Base-by-base conservation (phyloP, 345 rosid genomes). In the Bretschneidera sinensis region DNA sequence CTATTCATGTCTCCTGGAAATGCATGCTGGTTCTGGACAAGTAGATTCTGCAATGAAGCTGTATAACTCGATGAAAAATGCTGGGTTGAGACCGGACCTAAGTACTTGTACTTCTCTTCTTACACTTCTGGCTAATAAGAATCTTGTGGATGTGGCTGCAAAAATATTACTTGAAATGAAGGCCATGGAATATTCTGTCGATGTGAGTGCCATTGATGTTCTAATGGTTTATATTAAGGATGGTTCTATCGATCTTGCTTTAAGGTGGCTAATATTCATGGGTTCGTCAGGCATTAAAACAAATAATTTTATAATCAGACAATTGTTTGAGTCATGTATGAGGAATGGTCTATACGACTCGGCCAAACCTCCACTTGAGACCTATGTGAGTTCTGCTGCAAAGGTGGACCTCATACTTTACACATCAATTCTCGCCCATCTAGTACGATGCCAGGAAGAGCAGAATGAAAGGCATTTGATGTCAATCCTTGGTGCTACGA, bases 311-410 rank as follows among this genome's bases (percentile, higher is more conserved):
- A 94, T 94, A 68, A 80, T 90, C 58, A 74, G 97, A 67, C 97
- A 94, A 80, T 71, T 94, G 72, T 94, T 94, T 35, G 97, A 94
- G 49, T 94, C 99, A 31, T 88, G 96, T 63, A 94, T 90, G 96
- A 94, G 90, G 83, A 85, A 72, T 59, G 89, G 89, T 28, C 48
- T 81, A 33, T 90, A 85, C 52, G 96, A 90, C 62, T 85, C 96
- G n/a, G 96, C 95, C 49, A 86, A 86, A 80, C 97, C 97, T 66
- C 95, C 87, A 47, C 86, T 90, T 0, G 96, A 90, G 71, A 90
- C 95, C 43, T 85, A 81, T 7, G 96, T 94, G 67, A 81, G 73
- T 64, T 77, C 95, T 20, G 66, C 99, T 49, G 92, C 92, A 2
- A 90, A 85, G 73, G 99, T 94, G 63, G 99, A 94, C 70, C 86